These are phyloP conservation scores for Podospora pseudoanserina DNA, from an alignment of 495 filamentous ascomycete species.

Conservation along the genomic window DNA sequence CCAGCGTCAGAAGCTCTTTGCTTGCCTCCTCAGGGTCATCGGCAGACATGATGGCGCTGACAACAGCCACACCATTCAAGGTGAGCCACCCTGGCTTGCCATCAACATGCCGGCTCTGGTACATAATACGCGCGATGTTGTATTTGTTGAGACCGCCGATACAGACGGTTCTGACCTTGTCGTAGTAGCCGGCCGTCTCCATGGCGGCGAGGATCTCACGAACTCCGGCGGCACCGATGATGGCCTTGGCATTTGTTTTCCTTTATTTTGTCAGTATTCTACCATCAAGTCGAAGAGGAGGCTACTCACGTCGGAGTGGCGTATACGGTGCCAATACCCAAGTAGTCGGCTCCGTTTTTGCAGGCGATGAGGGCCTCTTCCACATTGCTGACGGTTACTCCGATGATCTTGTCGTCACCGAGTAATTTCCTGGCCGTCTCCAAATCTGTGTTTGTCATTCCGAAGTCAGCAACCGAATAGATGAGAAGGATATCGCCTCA, in stretches of 20 bases:
- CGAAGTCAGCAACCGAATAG: background rate
- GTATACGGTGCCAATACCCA: constrained; percentile 85
- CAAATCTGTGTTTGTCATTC: constrained; percentile 26
- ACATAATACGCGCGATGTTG: constrained; percentile 71
- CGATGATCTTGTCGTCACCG: constrained; percentile 62
- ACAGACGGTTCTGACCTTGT: constrained; percentile 55
- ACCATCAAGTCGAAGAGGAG: background rate
- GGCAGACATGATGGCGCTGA: constrained; percentile 82
- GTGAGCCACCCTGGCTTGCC: constrained; percentile 32
- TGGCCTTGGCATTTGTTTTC: constrained; percentile 72
- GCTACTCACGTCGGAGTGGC: constrained; percentile 68
- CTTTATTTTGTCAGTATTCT: constrained; percentile 28
- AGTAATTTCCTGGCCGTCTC: constrained; percentile 65
- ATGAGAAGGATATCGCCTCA: no score
- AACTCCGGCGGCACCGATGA: constrained; percentile 78
- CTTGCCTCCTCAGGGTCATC: constrained; percentile 60
- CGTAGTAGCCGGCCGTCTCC: constrained; percentile 30
- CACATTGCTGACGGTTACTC: constrained; percentile 66
- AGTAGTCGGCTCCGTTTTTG: constrained; percentile 73
- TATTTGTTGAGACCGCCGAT: constrained; percentile 85
- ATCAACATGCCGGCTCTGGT: constrained; percentile 49
- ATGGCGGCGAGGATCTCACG: constrained; percentile 64
- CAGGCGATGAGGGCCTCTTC: constrained; percentile 66
- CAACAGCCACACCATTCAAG: constrained; percentile 79
- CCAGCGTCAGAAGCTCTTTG: constrained; percentile 48